Evolutionary conservation across 2,329 filamentous ascomycete genomes (phyloP).

Genomic region (Verticillium nubilum): DNA sequence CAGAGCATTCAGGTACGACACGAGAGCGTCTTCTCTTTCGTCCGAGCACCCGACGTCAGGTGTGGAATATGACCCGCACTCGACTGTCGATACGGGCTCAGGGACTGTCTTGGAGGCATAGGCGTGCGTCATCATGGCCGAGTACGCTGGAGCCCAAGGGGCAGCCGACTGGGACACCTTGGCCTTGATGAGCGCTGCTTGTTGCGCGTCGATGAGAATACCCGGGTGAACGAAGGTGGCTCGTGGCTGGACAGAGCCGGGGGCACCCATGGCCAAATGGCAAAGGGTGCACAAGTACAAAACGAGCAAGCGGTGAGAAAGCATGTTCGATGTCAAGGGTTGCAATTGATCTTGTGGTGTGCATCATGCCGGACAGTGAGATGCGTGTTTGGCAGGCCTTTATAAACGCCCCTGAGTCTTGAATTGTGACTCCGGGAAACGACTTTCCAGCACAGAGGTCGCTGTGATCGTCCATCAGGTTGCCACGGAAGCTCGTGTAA

Average conservation of each 20-base stretch:
- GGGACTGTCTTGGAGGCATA: not conserved
- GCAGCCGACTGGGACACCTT: not conserved
- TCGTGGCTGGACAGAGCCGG: not conserved
- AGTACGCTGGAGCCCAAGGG: not conserved
- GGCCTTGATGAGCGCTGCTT: not conserved
- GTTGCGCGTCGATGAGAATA: not conserved
- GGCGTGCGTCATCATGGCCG: not conserved
- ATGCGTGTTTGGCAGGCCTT: not conserved
- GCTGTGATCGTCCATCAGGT: not conserved
- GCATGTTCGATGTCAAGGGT: not conserved
- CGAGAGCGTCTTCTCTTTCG: conserved; percentile 18
- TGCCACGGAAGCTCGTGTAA: not conserved
- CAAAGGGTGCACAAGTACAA: not conserved
- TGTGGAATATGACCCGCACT: conserved; percentile 16
- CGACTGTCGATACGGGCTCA: conserved; percentile 12
- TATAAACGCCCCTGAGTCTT: not conserved
- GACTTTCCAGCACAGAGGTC: not conserved
- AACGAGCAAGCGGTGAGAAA: not conserved
- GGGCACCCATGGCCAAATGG: not conserved
- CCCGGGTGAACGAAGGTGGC: not conserved
- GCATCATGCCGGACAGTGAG: not conserved
- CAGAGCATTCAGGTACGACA: conserved; percentile 18
- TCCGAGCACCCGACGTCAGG: conserved; percentile 17
- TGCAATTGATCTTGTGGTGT: not conserved
- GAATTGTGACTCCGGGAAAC: not conserved